Conservation (phyloP, 257 asterid genomes). For the Fraxinus excelsior region DNA sequence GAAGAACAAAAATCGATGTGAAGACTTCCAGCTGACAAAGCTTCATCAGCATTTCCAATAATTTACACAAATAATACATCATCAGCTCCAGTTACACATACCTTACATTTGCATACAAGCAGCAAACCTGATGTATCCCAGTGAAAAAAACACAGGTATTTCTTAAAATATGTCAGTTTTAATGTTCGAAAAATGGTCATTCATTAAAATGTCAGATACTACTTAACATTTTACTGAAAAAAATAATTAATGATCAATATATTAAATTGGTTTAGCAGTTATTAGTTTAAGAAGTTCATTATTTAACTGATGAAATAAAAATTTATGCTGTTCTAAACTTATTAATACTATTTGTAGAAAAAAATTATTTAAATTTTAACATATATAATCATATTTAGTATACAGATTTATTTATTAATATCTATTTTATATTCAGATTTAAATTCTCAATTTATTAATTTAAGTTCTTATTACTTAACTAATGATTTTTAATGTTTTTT, state of each 20-base stretch:
- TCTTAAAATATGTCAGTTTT: too few relatives aligned
- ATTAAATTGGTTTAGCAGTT: background rate
- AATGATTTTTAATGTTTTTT: background rate
- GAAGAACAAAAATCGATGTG: constrained; percentile 2
- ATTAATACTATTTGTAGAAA: background rate
- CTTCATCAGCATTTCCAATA: background rate
- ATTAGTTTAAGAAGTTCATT: background rate
- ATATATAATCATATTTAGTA: background rate
- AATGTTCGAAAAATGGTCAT: background rate
- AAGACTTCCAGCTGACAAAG: background rate
- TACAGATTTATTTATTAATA: too few relatives aligned
- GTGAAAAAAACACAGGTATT: too few relatives aligned
- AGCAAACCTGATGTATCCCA: too few relatives aligned
- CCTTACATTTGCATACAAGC: too few relatives aligned
- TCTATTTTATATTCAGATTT: background rate
- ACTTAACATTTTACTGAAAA: background rate
- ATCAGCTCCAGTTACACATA: background rate
- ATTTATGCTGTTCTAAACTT: background rate
- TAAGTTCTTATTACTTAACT: too few relatives aligned
- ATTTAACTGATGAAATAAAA: background rate
- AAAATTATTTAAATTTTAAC: too few relatives aligned
- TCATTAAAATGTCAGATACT: background rate
- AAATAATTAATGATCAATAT: background rate
- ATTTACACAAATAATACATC: too few relatives aligned
- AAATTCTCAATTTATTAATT: too few relatives aligned